Base-by-base conservation (phyloP, 345 rosid genomes). In the Garcia nutans region DNA sequence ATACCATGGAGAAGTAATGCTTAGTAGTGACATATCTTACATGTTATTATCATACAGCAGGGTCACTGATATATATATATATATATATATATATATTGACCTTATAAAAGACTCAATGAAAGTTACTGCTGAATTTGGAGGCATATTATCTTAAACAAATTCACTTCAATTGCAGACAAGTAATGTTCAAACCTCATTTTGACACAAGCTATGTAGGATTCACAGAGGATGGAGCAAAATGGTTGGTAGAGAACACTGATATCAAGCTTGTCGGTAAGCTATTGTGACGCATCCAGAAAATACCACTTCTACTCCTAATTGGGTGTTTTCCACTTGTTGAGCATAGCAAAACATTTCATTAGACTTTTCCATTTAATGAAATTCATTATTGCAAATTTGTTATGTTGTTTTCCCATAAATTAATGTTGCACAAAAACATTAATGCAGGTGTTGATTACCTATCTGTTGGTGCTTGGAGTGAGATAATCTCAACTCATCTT, bases 231-330 rank as follows among this genome's bases (percentile, higher is more conserved):
- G 98, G 93, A 3, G 97, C 97, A 7, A 90, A 86, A 31, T 94
- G 97, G 97, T 86, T 94, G 88, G 94, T 88, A 17, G 92, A 93
- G 63, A 90, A 93, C 77, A 93, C 97, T 0, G 94, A 91, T 82
- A 87, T 91, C 85, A 95, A 91, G 80, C 86, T 95, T 58, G 83
- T 95, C 9, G 99, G 95, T 94, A 84, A 75, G 85, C 41, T 71
- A 22, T 67, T 33, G 41, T 37, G 41, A 37, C 41, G 5, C 0
- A 37, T 37, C 41, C 41, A 6, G 41, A 37, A 37, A 37, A 33
- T 33, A 33, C 37, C 37, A 33, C 37, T 33, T 33, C 4, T 33
- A 33, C 37, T 33, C 37, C 37, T 5, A 33, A 33, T 33, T 33
- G 37, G n/a, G n/a, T n/a, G n/a, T n/a, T n/a, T n/a, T n/a, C n/a